Percentiles rank a stretch among this genome's conserved stretches.
Conservation (phyloP, 768 basidiomycete species). For the Polyporus arcularius region DNA sequence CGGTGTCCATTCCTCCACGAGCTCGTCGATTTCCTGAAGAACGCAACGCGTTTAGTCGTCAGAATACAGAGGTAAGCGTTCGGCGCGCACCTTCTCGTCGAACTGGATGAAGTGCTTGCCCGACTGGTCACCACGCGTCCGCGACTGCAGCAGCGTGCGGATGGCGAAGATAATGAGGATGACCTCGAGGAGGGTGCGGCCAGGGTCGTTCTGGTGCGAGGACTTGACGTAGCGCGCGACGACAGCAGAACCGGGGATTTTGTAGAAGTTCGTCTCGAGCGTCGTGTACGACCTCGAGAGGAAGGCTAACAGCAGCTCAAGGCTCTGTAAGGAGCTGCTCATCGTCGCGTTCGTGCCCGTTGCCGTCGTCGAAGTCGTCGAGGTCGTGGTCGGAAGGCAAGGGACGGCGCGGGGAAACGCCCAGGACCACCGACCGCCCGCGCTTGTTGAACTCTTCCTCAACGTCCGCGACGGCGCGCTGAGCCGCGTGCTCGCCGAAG, state of each 20-base stretch:
- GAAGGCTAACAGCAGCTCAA: constrained; percentile 63
- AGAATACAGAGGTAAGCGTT: neutral
- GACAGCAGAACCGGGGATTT: constrained; percentile 79
- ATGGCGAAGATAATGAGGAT: constrained; percentile 87
- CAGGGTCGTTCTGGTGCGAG: constrained; percentile 95
- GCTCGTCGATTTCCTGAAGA: constrained; percentile 90
- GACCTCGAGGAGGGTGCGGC: constrained; percentile 86
- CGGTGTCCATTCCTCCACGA: constrained; percentile 94
- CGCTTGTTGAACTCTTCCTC: constrained; percentile 8
- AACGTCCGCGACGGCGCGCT: constrained; percentile 31
- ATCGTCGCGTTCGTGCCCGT: constrained; percentile 28
- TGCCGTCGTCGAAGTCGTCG: constrained; percentile 5
- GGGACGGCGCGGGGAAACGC: constrained; percentile 14
- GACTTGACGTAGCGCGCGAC: constrained; percentile 90
- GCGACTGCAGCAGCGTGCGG: constrained; percentile 84
- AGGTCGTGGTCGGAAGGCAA: constrained; percentile 12
- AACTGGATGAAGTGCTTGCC: constrained; percentile 91
- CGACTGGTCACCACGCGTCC: constrained; percentile 82
- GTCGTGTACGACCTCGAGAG: constrained; percentile 62
- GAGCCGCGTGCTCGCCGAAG: constrained; percentile 26
- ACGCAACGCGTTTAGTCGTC: neutral
- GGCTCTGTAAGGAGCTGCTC: constrained; percentile 36
- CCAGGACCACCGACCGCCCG: neutral
- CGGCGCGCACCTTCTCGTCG: constrained; percentile 73
- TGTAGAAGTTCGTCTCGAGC: constrained; percentile 67